These are phyloP conservation scores for Plasmopara halstedii DNA, from an alignment of 352 stramenopile genomes.

Conservation along the genomic window DNA sequence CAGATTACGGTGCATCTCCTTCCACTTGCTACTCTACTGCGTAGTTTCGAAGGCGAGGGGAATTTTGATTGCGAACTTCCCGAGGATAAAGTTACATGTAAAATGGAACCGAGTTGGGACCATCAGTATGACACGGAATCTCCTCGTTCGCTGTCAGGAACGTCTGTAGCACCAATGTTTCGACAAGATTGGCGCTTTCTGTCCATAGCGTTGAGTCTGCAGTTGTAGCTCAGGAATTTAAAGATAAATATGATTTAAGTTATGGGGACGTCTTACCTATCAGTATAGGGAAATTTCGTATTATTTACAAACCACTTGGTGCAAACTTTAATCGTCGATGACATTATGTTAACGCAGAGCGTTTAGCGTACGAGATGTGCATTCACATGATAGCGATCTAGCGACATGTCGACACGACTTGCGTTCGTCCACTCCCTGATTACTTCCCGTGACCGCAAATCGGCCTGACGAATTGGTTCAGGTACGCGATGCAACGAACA, in stretches of 20 bases:
- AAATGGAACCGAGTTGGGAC: constrained; percentile 13
- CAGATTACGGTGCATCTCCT: constrained; percentile 32
- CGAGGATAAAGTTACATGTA: constrained; percentile 1
- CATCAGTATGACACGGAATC: constrained; percentile 7
- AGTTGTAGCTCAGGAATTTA: constrained; percentile 12
- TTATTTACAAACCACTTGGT: too few species aligned
- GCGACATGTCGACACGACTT: constrained; percentile 37
- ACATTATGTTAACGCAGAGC: too few species aligned
- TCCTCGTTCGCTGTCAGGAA: constrained; percentile 22
- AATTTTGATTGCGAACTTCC: not conserved
- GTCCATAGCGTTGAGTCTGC: constrained; percentile 32
- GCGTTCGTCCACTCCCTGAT: constrained; percentile 58
- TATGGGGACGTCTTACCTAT: too few species aligned
- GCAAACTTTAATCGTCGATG: too few species aligned
- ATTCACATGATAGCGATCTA: constrained; percentile 34
- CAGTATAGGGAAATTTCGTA: too few species aligned
- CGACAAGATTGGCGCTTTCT: constrained; percentile 26
- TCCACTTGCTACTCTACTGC: constrained; percentile 26
- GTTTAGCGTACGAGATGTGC: not conserved
- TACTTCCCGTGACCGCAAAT: constrained; percentile 69
- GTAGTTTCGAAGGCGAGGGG: constrained; percentile 21
- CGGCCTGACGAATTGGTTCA: constrained; percentile 80
- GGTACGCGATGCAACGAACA: constrained; percentile 69
- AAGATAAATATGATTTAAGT: constrained; percentile 1
- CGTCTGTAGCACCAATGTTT: constrained; percentile 3